These are phyloP conservation scores for Nakaseomyces sp. DNA, from an alignment of 1,139 yeast species.

Conservation along the genomic window DNA sequence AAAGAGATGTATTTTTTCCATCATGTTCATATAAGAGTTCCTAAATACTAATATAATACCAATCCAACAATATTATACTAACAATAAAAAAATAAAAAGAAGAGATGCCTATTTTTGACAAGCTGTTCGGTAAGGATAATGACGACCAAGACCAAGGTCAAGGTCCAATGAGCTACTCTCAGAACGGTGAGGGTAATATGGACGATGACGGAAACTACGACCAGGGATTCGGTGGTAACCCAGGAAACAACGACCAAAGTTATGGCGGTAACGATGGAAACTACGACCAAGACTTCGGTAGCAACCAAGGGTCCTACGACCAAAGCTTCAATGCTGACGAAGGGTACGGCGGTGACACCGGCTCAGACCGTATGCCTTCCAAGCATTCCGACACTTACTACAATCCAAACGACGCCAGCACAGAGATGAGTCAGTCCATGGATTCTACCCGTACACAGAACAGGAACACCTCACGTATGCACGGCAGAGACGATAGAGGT, in stretches of 20 bases:
- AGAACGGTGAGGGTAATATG: background rate
- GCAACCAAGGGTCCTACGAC: slow-evolving; percentile 4
- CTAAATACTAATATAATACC: too few species aligned
- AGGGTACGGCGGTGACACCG: slow-evolving; percentile 3
- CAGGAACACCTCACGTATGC: background rate
- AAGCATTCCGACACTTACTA: slow-evolving; percentile 5
- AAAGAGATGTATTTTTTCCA: too few species aligned
- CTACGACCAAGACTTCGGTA: slow-evolving; percentile 4
- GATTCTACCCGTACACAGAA: background rate
- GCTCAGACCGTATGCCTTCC: slow-evolving; percentile 5
- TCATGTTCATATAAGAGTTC: too few species aligned
- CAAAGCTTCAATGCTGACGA: slow-evolving; percentile 2
- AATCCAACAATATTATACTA: background rate
- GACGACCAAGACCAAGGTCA: slow-evolving; percentile 6
- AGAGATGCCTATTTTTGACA: slow-evolving; percentile 15
- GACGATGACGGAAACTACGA: slow-evolving; percentile 2
- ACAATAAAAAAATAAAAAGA: background rate
- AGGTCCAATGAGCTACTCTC: background rate
- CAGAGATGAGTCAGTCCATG: background rate
- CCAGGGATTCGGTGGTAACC: background rate
- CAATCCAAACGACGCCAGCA: slow-evolving; percentile 8
- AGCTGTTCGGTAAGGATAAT: slow-evolving; percentile 18
- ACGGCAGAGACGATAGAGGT: background rate
- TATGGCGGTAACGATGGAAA: too few species aligned
- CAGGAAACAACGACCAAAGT: slow-evolving; percentile 4